Conservation (phyloP, 441 rosid genomes). For the Pelargonium citronellum region DNA sequence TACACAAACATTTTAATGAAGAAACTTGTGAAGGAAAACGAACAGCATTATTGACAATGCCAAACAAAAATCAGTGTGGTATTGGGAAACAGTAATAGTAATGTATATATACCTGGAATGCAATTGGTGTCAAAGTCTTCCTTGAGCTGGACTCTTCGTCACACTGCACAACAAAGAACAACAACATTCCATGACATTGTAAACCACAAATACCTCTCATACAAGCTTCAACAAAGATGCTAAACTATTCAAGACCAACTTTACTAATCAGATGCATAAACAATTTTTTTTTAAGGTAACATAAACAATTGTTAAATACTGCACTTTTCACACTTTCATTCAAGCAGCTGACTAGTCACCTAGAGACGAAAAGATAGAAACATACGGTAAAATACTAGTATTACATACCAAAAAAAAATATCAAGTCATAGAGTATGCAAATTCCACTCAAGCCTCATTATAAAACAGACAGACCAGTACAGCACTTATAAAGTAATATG, state of each 20-base stretch:
- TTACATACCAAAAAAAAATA: background rate
- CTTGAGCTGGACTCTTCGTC: slow-evolving; percentile 48
- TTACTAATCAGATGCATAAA: background rate
- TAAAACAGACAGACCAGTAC: background rate
- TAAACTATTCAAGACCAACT: background rate
- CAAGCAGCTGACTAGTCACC: background rate
- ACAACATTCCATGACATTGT: slow-evolving; percentile 8
- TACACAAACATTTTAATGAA: background rate
- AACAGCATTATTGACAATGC: background rate
- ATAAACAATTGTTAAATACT: background rate
- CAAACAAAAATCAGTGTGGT: background rate
- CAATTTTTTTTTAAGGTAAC: too few species aligned
- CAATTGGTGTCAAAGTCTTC: slow-evolving; percentile 51
- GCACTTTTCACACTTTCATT: slow-evolving; percentile 1
- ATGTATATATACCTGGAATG: slow-evolving; percentile 43
- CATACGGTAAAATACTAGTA: background rate
- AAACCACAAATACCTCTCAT: background rate
- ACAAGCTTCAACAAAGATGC: background rate
- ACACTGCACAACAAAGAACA: slow-evolving; percentile 41
- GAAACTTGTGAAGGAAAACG: background rate
- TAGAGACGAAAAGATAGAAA: background rate
- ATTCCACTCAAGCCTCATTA: too few species aligned
- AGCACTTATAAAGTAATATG: background rate
- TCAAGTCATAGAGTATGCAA: background rate
- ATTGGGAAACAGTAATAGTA: background rate